Percentiles rank a stretch among this genome's conserved stretches.
phyloP scores from a whole-genome alignment of 2,329 filamentous ascomycete genomes.

The Alternaria sp. region DNA sequence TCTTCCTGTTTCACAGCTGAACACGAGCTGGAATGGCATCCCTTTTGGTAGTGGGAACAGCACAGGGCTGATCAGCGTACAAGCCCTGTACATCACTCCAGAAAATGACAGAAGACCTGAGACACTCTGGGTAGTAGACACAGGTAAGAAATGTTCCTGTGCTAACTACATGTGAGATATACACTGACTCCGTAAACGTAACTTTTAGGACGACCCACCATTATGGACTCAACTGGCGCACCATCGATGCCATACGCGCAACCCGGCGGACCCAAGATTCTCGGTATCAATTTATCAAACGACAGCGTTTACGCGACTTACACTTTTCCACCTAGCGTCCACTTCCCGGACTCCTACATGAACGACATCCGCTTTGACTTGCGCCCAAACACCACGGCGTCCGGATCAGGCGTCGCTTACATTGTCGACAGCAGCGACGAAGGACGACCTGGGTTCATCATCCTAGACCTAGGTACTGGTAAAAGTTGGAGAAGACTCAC shows the following conservation, averaged over 20 bases:
- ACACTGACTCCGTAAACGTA: no score
- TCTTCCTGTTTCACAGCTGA: constrained; percentile 57
- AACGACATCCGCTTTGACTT: constrained; percentile 64
- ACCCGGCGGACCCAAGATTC: constrained; percentile 59
- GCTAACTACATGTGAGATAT: no score
- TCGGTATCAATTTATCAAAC: constrained; percentile 57
- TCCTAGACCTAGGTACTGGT: constrained; percentile 59
- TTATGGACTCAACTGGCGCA: constrained; percentile 39
- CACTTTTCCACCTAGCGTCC: constrained; percentile 56
- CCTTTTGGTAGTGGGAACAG: constrained; percentile 57
- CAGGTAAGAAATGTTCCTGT: constrained; percentile 30
- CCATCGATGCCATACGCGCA: constrained; percentile 47
- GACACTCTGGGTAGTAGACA: constrained; percentile 61
- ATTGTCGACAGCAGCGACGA: constrained; percentile 60
- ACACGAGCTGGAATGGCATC: constrained; percentile 53
- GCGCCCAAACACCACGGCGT: constrained; percentile 48
- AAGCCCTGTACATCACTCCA: constrained; percentile 60
- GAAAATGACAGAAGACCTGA: constrained; percentile 43
- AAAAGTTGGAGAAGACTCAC: constrained; percentile 59
- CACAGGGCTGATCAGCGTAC: constrained; percentile 58
- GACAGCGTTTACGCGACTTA: constrained; percentile 60
- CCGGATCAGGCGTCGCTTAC: constrained; percentile 58
- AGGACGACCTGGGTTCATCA: constrained; percentile 58
- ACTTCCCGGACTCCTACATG: constrained; percentile 58
- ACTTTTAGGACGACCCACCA: constrained; percentile 43